Evolutionary conservation across 1,284 basidiomycete genomes (phyloP), one percentile per base, ranked within the genome.

Genomic region (Tilletia setariae): DNA sequence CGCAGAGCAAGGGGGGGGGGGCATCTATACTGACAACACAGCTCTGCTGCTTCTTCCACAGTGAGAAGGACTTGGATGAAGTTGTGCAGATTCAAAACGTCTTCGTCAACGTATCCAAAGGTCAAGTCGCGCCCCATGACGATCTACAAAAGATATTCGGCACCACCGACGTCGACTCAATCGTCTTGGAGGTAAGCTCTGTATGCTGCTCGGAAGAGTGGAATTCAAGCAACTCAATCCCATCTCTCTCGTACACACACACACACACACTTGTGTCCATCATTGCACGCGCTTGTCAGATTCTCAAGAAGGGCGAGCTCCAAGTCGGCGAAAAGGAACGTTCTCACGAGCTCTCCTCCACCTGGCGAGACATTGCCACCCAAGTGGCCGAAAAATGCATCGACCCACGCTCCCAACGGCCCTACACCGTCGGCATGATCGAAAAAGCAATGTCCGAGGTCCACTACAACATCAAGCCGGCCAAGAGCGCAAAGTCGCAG

Each of bases 311-410:
- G 84, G 96, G 96, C 28, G 95, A 99, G 81, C 85, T 99, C 4
- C 95, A 99, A 85, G 92, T 98, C 28, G 92, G 93, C 64, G 96
- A 98, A 79, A 96, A 98, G 83, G 95, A 99, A 83, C 89, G 95
- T 30, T 90, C 91, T 68, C 92, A 95, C 72, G 93, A 97, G 77
- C 87, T 97, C 6, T 85, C 88, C 4, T 88, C 91, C 1, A 83
- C 96, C 47, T 90, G 92, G 71, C 90, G 90, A 75, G 96, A 98
- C 81, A 96, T 98, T 72, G 93, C 93, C 1, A 96, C 93, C 0
- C 88, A 93, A 53, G 92, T 98, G 2, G 90, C 93, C 0, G 92
- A 94, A 84, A 94, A 94, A 86, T 96, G 92, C 69, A 93, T 98
- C 43, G 94, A 98, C 79, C 96, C 95, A 0, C 84, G 86, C 2